Conservation (phyloP, 495 filamentous ascomycete genomes). For the Coniosporium apollinis region DNA sequence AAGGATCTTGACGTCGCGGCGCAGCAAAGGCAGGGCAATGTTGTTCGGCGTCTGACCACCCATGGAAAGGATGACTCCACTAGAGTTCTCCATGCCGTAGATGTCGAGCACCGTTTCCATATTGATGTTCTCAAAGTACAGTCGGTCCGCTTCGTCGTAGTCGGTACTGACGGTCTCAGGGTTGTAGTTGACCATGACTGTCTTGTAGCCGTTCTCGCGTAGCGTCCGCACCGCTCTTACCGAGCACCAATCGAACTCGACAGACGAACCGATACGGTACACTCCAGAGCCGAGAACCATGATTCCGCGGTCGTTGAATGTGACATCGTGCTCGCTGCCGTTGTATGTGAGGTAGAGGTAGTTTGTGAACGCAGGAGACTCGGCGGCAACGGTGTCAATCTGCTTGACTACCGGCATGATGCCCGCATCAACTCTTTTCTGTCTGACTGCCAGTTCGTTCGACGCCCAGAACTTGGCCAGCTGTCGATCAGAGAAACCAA, state of each 20-base stretch:
- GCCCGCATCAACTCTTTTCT: slow-evolving; percentile 62
- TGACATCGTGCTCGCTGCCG: slow-evolving; percentile 68
- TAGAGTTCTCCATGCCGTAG: slow-evolving; percentile 74
- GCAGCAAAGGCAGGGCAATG: slow-evolving; percentile 77
- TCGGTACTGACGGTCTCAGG: slow-evolving; percentile 92
- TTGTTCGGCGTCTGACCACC: slow-evolving; percentile 97
- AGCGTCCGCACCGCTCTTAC: slow-evolving; percentile 89
- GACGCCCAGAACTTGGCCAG: slow-evolving; percentile 87
- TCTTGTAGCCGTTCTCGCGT: slow-evolving; percentile 75
- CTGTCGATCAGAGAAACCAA: slow-evolving; percentile 88
- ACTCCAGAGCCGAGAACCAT: slow-evolving; percentile 98
- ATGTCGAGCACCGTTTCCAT: slow-evolving; percentile 90
- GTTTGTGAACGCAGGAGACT: slow-evolving; percentile 90
- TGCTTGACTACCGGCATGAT: slow-evolving; percentile 88
- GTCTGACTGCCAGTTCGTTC: slow-evolving; percentile 76
- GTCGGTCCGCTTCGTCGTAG: slow-evolving; percentile 85
- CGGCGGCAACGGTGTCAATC: slow-evolving; percentile 94
- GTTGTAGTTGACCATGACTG: slow-evolving; percentile 86
- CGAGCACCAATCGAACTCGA: slow-evolving; percentile 99
- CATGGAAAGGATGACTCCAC: slow-evolving; percentile 93
- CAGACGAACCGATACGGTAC: slow-evolving; percentile 92
- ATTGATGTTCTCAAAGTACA: slow-evolving; percentile 97
- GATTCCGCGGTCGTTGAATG: slow-evolving; percentile 71
- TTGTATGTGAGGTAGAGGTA: slow-evolving; percentile 97
- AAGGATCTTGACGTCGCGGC: slow-evolving; percentile 77